Evolutionary conservation across 106 monocot genomes (phyloP).

Genomic region (Phalaenopsis equestris): DNA sequence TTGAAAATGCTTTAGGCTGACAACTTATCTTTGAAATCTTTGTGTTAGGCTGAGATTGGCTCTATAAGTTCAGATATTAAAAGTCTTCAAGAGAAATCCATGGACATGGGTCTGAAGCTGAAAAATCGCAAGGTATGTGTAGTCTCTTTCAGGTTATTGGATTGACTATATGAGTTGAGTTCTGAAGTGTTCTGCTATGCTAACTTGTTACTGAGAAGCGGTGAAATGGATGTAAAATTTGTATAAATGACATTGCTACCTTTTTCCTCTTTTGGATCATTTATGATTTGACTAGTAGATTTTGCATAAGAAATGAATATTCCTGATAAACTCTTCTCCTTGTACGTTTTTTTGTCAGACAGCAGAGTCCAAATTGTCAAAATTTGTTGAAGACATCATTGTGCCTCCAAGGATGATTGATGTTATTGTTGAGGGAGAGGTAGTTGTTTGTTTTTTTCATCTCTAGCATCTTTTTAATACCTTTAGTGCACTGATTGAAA

Average conservation of each 20-base stretch:
- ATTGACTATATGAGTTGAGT: background rate
- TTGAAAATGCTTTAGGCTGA: background rate
- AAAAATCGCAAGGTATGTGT: slow-evolving; percentile 86
- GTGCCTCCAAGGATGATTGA: slow-evolving; percentile 97
- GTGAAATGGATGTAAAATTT: background rate
- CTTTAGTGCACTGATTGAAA: background rate
- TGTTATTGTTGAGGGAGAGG: slow-evolving; percentile 90
- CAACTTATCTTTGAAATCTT: slow-evolving; percentile 6
- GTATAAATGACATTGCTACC: background rate
- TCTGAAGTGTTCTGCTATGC: background rate
- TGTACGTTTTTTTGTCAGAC: slow-evolving; percentile 32
- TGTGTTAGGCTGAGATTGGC: slow-evolving; percentile 85
- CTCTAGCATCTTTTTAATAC: background rate
- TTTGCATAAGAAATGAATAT: background rate
- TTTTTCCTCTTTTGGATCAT: background rate
- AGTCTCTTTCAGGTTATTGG: background rate
- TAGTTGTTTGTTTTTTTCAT: slow-evolving; percentile 11
- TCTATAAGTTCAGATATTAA: slow-evolving; percentile 99
- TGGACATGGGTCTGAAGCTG: slow-evolving; percentile 98
- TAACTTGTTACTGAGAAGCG: background rate
- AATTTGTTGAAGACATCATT: slow-evolving; percentile 97
- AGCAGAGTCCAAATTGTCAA: slow-evolving; percentile 84
- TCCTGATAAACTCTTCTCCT: background rate
- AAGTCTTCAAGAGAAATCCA: slow-evolving; percentile 92
- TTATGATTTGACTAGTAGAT: background rate